phyloP scores from a whole-genome alignment of 1,139 yeast species.

The Hansenula lynferdii region DNA sequence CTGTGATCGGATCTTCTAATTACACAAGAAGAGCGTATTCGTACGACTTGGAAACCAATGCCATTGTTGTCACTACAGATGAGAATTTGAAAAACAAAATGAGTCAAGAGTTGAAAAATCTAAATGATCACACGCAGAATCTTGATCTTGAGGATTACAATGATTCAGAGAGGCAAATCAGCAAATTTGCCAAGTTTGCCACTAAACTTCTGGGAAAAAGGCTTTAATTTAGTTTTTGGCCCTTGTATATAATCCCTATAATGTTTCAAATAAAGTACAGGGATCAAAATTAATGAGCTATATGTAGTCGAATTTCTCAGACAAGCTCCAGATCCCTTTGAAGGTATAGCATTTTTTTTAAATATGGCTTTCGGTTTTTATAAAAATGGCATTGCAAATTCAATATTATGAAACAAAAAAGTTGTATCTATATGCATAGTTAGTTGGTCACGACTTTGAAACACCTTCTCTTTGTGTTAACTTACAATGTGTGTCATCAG shows the following conservation, averaged over 20 bases:
- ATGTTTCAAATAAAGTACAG: no score
- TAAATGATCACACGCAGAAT: constrained; percentile 46
- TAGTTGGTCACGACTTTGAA: neutral
- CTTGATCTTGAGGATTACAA: constrained; percentile 57
- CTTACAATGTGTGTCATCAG: neutral
- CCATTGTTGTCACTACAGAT: constrained; percentile 70
- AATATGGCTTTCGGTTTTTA: neutral
- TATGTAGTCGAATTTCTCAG: no score
- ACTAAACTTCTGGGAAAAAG: constrained; percentile 62
- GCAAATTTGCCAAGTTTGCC: constrained; percentile 58
- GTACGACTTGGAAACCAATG: constrained; percentile 85
- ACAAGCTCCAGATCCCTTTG: no score
- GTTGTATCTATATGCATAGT: neutral
- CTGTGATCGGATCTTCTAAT: constrained; percentile 89
- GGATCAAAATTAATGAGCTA: no score
- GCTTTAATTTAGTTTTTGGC: constrained; percentile 30
- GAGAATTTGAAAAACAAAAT: constrained; percentile 50
- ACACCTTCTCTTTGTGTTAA: neutral
- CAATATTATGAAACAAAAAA: neutral
- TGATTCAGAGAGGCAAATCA: constrained; percentile 54
- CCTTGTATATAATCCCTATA: neutral
- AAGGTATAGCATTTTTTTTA: neutral
- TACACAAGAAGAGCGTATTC: constrained; percentile 88
- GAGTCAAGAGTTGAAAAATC: constrained; percentile 58
- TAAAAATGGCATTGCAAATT: neutral